phyloP scores from a whole-genome alignment of 768 basidiomycete genomes.

The Boletus speciosus region DNA sequence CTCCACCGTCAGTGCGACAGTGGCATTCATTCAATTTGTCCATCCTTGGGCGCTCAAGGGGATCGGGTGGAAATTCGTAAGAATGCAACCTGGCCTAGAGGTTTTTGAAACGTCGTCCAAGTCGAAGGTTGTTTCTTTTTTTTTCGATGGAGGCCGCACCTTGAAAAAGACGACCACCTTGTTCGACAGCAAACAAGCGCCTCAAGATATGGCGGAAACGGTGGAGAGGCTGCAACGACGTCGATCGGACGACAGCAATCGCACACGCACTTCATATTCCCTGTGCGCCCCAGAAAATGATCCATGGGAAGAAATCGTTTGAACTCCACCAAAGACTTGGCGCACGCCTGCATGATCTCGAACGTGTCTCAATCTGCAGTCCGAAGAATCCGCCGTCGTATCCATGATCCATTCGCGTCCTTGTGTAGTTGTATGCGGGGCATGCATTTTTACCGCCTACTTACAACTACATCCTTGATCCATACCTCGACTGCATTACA shows the following conservation, averaged over 20 bases:
- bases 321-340: neutral
- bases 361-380: neutral
- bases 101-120: too few species aligned
- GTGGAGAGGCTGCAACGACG: neutral
- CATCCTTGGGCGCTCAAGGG: too few species aligned
- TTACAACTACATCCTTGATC: constrained; percentile 28
- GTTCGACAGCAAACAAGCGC: too few species aligned
- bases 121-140: too few species aligned
- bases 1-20: too few species aligned
- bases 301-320: neutral
- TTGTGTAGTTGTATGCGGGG: neutral
- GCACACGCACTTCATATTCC: neutral
- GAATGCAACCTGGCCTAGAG: too few species aligned
- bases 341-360: neutral
- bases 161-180: too few species aligned
- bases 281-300: too few species aligned
- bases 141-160: too few species aligned
- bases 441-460: neutral
- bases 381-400: neutral
- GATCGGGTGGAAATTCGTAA: too few species aligned
- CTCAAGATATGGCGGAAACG: too few species aligned
- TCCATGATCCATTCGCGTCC: neutral
- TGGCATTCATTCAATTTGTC: too few species aligned
- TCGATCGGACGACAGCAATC: neutral
- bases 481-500: constrained; percentile 59